Percentiles rank a stretch among this genome's conserved stretches.
Evolutionary conservation across 2,329 filamentous ascomycete genomes (phyloP).

Genomic region (Paecilomyces fulvus): DNA sequence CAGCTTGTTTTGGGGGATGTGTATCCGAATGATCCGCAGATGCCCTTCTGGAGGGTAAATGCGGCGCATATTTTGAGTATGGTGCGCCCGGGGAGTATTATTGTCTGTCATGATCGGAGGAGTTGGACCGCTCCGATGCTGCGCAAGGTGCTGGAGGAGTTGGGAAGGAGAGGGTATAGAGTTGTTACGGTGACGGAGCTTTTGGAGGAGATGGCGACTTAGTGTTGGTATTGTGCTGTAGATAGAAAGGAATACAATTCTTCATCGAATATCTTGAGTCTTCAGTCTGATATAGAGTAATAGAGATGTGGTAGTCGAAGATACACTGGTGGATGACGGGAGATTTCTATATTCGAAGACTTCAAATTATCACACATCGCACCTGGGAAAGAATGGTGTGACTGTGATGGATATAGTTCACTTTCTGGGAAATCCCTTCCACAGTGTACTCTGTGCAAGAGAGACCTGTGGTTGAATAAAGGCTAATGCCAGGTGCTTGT

Average conservation of each 20-base stretch:
- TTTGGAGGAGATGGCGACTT: conserved; percentile 31
- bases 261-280: not conserved
- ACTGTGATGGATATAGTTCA: too few species aligned
- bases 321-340: not conserved
- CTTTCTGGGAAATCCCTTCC: too few species aligned
- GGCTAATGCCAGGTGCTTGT: not conserved
- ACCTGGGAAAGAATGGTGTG: too few species aligned
- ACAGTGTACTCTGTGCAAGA: not conserved
- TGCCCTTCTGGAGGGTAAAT: conserved; percentile 61
- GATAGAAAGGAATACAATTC: not conserved
- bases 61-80: conserved; percentile 73
- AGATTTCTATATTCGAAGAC: not conserved
- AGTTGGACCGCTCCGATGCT: conserved; percentile 80
- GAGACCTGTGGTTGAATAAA: not conserved
- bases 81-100: conserved; percentile 65
- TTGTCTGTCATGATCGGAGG: conserved; percentile 79
- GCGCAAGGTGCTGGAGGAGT: conserved; percentile 59
- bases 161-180: conserved; percentile 60
- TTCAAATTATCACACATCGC: too few species aligned
- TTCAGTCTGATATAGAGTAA: not conserved
- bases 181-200: conserved; percentile 65
- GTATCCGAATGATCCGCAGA: conserved; percentile 88
- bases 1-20: conserved; percentile 71
- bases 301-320: not conserved
- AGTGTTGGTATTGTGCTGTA: not conserved